A percentile compares a stretch with the other conserved stretches of the same genome.
phyloP scores from a whole-genome alignment of 352 stramenopile genomes.

The Pythium aphanidermatum region DNA sequence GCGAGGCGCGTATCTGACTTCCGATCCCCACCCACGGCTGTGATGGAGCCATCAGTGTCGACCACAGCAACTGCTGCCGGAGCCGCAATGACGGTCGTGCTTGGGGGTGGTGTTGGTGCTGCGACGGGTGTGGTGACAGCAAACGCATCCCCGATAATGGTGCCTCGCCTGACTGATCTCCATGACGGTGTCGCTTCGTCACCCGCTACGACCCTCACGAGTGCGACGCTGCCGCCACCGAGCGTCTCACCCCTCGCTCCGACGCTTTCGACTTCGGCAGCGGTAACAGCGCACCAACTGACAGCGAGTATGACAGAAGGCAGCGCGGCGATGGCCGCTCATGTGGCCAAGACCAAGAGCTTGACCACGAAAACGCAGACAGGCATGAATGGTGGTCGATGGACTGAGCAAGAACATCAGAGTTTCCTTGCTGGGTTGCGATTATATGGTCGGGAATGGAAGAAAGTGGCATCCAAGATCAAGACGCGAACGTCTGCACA shows the following conservation, averaged over 20 bases:
- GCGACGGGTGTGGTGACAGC: too few relatives aligned
- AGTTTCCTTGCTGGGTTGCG: constrained; percentile 92
- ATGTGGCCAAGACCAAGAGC: constrained; percentile 23
- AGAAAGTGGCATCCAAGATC: constrained; percentile 90
- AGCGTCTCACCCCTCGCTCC: constrained; percentile 9
- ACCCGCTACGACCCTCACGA: constrained; percentile 5
- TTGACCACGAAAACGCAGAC: constrained; percentile 45
- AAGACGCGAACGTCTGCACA: constrained; percentile 84
- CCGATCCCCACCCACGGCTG: neutral
- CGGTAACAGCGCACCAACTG: too few relatives aligned
- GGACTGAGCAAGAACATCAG: constrained; percentile 94
- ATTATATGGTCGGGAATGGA: constrained; percentile 96
- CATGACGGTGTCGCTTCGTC: constrained; percentile 5
- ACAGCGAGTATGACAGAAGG: neutral
- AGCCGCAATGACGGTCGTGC: too few relatives aligned
- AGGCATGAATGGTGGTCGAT: constrained; percentile 89
- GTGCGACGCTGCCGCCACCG: neutral
- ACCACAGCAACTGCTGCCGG: too few relatives aligned
- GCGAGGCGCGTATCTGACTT: neutral
- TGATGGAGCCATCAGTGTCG: too few relatives aligned
- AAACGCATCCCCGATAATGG: constrained; percentile 9
- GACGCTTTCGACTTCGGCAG: neutral
- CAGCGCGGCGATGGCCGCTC: too few relatives aligned
- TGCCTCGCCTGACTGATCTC: constrained; percentile 4
- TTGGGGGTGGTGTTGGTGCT: too few relatives aligned